Percentiles rank a stretch among this genome's conserved stretches.
These are phyloP conservation scores for Liriodendron chinense DNA, from an alignment of 164 flowering plant species.

Conservation along the genomic window DNA sequence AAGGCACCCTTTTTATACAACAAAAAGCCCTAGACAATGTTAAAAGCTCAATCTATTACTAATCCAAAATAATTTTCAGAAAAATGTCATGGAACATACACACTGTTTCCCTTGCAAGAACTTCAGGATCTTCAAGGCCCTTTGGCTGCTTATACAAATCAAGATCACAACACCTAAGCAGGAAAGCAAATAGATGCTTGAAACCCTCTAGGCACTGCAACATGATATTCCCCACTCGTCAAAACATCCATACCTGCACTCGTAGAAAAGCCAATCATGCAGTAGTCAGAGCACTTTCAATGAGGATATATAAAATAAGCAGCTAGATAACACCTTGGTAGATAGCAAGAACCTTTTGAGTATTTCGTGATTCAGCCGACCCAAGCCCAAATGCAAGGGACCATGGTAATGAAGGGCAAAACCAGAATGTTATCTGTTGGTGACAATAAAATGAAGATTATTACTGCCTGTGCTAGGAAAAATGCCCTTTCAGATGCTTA, in stretches of 20 bases:
- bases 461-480: background rate
- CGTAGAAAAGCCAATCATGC: background rate
- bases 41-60: too few relatives aligned
- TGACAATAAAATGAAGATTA: background rate
- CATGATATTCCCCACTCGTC: constrained; percentile 41
- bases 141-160: constrained; percentile 42
- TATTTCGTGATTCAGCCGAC: background rate
- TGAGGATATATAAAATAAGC: background rate
- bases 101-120: constrained; percentile 67
- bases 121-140: constrained; percentile 63
- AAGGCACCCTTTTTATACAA: background rate
- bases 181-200: constrained; percentile 46
- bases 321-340: background rate
- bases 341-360: background rate
- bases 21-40: background rate
- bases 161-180: constrained; percentile 49
- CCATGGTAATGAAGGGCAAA: background rate
- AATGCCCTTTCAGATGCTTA: too few relatives aligned
- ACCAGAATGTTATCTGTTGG: background rate
- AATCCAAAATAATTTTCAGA: background rate
- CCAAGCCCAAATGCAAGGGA: background rate
- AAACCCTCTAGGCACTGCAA: constrained; percentile 69
- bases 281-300: background rate
- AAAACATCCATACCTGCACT: constrained; percentile 51
- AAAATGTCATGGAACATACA: constrained; percentile 34